Evolutionary conservation across 768 basidiomycete genomes (phyloP).

Genomic region (Mycena amicta): DNA sequence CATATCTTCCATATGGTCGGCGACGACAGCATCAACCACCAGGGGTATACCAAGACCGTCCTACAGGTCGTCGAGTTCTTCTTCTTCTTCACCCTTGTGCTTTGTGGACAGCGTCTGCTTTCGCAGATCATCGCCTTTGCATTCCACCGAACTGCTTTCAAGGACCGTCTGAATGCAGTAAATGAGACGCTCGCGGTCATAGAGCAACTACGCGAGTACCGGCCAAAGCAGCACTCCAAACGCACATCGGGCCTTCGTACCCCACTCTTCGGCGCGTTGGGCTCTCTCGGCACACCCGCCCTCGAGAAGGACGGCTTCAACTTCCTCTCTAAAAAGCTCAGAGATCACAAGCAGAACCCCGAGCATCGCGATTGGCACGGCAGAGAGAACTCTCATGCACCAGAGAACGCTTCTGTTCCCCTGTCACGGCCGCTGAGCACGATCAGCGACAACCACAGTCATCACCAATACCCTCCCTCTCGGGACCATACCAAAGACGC

Average conservation of each 20-base stretch:
- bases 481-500: conserved; percentile 38
- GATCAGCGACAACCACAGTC: conserved; percentile 17
- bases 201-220: conserved; percentile 68
- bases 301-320: conserved; percentile 51
- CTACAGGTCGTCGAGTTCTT: conserved; percentile 67
- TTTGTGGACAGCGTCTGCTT: conserved; percentile 66
- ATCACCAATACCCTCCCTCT: conserved; percentile 36
- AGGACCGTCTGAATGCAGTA: conserved; percentile 67
- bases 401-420: conserved; percentile 10
- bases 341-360: conserved; percentile 17
- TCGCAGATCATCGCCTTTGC: conserved; percentile 73
- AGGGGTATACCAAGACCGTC: conserved; percentile 63
- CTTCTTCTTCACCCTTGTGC: conserved; percentile 72
- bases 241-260: conserved; percentile 45
- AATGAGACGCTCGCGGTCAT: conserved; percentile 56
- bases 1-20: conserved; percentile 62
- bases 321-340: conserved; percentile 23
- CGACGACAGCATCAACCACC: conserved; percentile 46
- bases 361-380: conserved; percentile 22
- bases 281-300: conserved; percentile 37
- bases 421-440: conserved; percentile 23
- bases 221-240: conserved; percentile 43
- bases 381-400: conserved; percentile 21
- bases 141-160: conserved; percentile 79
- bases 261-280: conserved; percentile 45